These are phyloP conservation scores for Calocera viscosa DNA, from an alignment of 768 basidiomycete species.

Conservation along the genomic window DNA sequence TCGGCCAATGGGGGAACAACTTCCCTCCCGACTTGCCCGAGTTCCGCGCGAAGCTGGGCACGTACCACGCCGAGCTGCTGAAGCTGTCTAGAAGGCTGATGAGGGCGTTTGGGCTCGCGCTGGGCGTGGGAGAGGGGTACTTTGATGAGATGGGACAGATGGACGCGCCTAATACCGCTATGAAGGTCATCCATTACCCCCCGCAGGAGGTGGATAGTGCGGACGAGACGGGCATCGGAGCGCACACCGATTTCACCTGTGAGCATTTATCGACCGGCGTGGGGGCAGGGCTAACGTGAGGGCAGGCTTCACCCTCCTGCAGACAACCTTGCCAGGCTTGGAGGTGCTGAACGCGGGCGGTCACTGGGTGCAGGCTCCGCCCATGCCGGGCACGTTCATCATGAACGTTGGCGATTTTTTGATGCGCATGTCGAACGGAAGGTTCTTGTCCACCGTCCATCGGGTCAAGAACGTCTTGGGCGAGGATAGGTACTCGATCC, in stretches of 20 bases:
- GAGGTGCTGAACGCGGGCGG: neutral
- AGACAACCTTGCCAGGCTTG: neutral
- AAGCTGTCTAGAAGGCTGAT: neutral
- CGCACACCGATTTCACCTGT: conserved; percentile 2
- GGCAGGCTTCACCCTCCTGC: neutral
- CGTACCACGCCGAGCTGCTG: neutral
- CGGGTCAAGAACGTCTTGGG: neutral
- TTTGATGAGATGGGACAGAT: neutral
- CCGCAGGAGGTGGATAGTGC: neutral
- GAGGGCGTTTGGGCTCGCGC: neutral
- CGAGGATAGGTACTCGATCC: neutral
- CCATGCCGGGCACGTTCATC: neutral
- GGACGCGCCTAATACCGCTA: conserved; percentile 3
- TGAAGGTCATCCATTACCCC: conserved; percentile 6
- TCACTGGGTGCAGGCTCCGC: neutral
- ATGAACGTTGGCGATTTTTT: conserved; percentile 3
- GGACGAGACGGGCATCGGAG: neutral
- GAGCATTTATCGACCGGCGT: neutral
- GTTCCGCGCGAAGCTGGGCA: neutral
- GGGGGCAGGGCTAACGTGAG: neutral
- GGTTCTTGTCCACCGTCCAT: neutral
- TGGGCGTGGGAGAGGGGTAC: neutral
- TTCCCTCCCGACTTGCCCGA: neutral
- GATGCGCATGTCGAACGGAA: neutral
- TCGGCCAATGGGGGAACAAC: neutral